Evolutionary conservation across 1,284 basidiomycete species (phyloP).

Genomic region (Fomitopsis betulina): DNA sequence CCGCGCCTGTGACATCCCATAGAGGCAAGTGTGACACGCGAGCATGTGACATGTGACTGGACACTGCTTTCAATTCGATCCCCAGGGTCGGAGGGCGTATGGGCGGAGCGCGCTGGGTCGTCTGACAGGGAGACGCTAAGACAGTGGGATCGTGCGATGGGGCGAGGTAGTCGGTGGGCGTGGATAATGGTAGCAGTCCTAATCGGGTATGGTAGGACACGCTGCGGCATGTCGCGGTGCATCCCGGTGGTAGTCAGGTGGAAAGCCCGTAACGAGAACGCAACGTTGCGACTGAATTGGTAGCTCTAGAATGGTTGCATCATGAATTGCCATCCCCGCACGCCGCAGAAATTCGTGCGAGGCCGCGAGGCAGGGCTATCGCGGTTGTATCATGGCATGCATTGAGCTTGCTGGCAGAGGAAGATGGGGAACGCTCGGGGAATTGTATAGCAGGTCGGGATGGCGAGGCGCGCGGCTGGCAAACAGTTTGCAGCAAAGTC

Average conservation of each 20-base stretch:
- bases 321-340: slow-evolving; percentile 9
- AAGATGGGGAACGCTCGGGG: background rate
- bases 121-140: slow-evolving; percentile 14
- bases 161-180: background rate
- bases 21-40: no score
- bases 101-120: slow-evolving; percentile 23
- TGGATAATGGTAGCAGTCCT: background rate
- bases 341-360: slow-evolving; percentile 8
- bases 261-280: slow-evolving; percentile 3
- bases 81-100: slow-evolving; percentile 4
- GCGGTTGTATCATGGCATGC: background rate
- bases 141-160: slow-evolving; percentile 6
- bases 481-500: slow-evolving; percentile 1
- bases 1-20: no score
- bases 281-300: slow-evolving; percentile 1
- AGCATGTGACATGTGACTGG: no score
- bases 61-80: no score
- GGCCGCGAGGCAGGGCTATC: slow-evolving; percentile 6
- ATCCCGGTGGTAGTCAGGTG: slow-evolving; percentile 17
- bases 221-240: slow-evolving; percentile 16
- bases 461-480: background rate
- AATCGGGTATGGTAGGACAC: slow-evolving; percentile 11
- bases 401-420: background rate
- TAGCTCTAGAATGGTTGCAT: slow-evolving; percentile 16
- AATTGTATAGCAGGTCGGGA: background rate